Evolutionary conservation across 768 basidiomycete genomes (phyloP).

Genomic region (Rhodotorula sphaerocarpa): DNA sequence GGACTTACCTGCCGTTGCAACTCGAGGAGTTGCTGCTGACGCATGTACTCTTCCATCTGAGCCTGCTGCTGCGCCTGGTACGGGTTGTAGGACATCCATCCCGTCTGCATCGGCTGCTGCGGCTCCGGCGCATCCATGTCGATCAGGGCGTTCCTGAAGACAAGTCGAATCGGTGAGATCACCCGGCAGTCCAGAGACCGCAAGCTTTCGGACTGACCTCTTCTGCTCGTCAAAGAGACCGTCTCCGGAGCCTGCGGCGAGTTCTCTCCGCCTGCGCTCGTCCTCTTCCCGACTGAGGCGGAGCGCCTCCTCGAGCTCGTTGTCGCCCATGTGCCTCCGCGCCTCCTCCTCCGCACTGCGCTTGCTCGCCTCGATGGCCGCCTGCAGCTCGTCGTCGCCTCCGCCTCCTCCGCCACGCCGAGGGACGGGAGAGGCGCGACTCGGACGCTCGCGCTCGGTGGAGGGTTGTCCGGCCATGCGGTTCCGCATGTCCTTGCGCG

Average conservation of each 20-base stretch:
- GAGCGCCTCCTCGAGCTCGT: constrained; percentile 74
- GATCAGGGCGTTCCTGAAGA: constrained; percentile 32
- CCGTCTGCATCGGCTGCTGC: constrained; percentile 51
- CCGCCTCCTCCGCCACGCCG: constrained; percentile 18
- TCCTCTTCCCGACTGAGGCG: constrained; percentile 87
- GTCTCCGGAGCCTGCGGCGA: constrained; percentile 64
- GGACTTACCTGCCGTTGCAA: constrained; percentile 64
- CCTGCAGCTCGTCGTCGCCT: constrained; percentile 74
- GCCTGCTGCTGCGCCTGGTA: constrained; percentile 47
- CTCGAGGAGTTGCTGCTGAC: constrained; percentile 72
- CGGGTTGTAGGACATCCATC: constrained; percentile 82
- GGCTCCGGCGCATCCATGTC: constrained; percentile 49
- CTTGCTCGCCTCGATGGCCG: constrained; percentile 87
- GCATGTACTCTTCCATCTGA: constrained; percentile 39
- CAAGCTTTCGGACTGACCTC: constrained; percentile 41
- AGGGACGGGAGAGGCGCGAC: constrained; percentile 18
- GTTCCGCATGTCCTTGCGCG: constrained; percentile 84
- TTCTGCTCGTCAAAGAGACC: constrained; percentile 82
- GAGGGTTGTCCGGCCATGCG: constrained; percentile 58
- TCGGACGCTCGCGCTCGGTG: constrained; percentile 40
- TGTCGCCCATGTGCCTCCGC: constrained; percentile 51
- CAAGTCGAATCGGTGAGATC: too few relatives aligned
- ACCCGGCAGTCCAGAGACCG: too few relatives aligned
- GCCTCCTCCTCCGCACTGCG: constrained; percentile 64
- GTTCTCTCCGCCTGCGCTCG: constrained; percentile 58